Percentiles rank a stretch among this genome's conserved stretches.
Evolutionary conservation across 176 grass and related monocot genomes (phyloP).

Genomic region (Avena eriantha): DNA sequence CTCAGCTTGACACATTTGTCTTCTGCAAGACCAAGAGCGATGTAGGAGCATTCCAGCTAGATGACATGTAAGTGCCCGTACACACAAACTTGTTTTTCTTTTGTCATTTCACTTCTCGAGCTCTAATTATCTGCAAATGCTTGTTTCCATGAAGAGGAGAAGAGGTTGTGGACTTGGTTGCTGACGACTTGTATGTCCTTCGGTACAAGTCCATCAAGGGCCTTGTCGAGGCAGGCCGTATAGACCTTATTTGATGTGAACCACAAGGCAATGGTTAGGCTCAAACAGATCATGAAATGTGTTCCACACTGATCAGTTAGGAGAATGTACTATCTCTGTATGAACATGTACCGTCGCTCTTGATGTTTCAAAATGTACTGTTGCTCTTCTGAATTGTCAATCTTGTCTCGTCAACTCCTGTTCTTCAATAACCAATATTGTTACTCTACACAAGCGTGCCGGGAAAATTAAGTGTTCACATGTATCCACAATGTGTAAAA

Average conservation of each 20-base stretch:
- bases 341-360: too few relatives aligned
- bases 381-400: too few relatives aligned
- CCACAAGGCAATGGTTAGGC: neutral
- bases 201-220: conserved; percentile 94
- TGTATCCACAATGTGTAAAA: too few relatives aligned
- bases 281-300: neutral
- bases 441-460: too few relatives aligned
- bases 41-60: conserved; percentile 92
- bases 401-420: too few relatives aligned
- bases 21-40: conserved; percentile 94
- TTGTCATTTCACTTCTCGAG: neutral
- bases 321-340: neutral
- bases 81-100: neutral
- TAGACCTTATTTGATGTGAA: conserved; percentile 73
- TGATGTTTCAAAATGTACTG: too few relatives aligned
- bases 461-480: too few relatives aligned
- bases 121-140: conserved; percentile 18
- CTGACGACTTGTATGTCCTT: conserved; percentile 90
- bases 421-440: too few relatives aligned
- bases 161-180: conserved; percentile 91
- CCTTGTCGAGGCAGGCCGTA: conserved; percentile 58
- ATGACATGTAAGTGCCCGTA: conserved; percentile 71
- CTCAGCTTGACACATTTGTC: conserved; percentile 80
- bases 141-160: conserved; percentile 66
- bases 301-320: neutral